Evolutionary conservation across 768 basidiomycete species (phyloP), one percentile per base, ranked within the genome.

Genomic region (Lactarius quietus): DNA sequence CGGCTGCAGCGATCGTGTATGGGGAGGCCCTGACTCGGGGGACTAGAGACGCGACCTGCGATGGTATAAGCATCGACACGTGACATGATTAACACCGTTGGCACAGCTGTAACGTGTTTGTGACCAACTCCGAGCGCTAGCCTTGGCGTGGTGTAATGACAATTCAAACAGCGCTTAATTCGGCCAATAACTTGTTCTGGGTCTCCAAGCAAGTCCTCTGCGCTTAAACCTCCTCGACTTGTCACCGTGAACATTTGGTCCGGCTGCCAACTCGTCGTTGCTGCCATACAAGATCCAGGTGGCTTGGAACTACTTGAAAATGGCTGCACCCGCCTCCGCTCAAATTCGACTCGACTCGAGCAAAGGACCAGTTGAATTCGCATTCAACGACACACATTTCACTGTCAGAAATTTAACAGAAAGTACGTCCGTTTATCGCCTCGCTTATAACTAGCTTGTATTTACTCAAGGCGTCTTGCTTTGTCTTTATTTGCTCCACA

Each of bases 401-500:
- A 36, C 26, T 3, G 9, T 81, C 18, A 62, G 72, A 28, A 70
- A 72, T 14, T 36, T 56, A 26, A 69, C 62, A 5, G 69, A 71
- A 38, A 61, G 72, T 73, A 35, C 65, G 63, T 66, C 17, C 20
- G 6, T 6, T 17, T 20, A 6, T 9, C 18, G n/a, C 48, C 53
- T 9, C 23, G 20, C 56, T 54, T 26, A 23, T 35, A 3, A 15
- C 23, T 54, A 18, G 7, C n/a, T n/a, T n/a, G n/a, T n/a, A n/a
- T n/a, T n/a, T n/a, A n/a, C n/a, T n/a, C n/a, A n/a, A n/a, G n/a
- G n/a, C n/a, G n/a, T 23, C 36, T 33, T 18, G 7, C 28, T 35
- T 35, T 10, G 33, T 43, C 3, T 10, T 28, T 35, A 41, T n/a
- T 38, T 28, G 20, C 43, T 9, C 33, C 41, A 12, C 33, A 3